Evolutionary conservation across 345 rosid species (phyloP).

Genomic region (Salix purpurea): DNA sequence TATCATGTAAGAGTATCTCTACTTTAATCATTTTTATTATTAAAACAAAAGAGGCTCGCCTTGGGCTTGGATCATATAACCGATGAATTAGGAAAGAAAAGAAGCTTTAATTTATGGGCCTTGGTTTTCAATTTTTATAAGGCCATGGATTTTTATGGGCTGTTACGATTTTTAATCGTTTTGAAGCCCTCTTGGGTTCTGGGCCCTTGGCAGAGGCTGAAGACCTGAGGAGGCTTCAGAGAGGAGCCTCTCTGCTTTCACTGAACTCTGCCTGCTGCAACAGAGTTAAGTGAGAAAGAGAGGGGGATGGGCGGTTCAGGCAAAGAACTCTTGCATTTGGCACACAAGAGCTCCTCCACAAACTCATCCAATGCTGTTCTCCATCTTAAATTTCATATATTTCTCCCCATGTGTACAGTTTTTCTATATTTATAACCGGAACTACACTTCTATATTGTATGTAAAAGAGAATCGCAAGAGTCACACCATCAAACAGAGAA

Average conservation of each 20-base stretch:
- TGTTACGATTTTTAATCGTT: neutral
- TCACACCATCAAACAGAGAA: too few relatives aligned
- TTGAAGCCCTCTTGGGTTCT: too few relatives aligned
- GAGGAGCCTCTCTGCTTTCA: too few relatives aligned
- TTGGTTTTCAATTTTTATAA: neutral
- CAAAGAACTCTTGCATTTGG: constrained; percentile 15
- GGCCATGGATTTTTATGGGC: neutral
- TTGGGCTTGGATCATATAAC: too few relatives aligned
- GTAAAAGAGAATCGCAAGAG: neutral
- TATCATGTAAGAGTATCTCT: too few relatives aligned
- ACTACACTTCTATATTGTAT: neutral
- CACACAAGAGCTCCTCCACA: neutral
- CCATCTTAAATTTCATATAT: neutral
- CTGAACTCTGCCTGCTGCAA: too few relatives aligned
- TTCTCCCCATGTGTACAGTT: too few relatives aligned
- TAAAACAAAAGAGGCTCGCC: too few relatives aligned
- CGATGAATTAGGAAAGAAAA: too few relatives aligned
- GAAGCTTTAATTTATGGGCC: neutral
- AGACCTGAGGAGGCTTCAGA: too few relatives aligned
- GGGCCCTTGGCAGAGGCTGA: neutral
- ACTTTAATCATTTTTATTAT: too few relatives aligned
- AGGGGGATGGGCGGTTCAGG: constrained; percentile 8
- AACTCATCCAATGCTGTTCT: constrained; percentile 10
- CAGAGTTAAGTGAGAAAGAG: neutral
- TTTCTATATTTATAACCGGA: too few relatives aligned